Evolutionary conservation across 441 rosid species (phyloP).

Genomic region (Metrosideros polymorpha): DNA sequence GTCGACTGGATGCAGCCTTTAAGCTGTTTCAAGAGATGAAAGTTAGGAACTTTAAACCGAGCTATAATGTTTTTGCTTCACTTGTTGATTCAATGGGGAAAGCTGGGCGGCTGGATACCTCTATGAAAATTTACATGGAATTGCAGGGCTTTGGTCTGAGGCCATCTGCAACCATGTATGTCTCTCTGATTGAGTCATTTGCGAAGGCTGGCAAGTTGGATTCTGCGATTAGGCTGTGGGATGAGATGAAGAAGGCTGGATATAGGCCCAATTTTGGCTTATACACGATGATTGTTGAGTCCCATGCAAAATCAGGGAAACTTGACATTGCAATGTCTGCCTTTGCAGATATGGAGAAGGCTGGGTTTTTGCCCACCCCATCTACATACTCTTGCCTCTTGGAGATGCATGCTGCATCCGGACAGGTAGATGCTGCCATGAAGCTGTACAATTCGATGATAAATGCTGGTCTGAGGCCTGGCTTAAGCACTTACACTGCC

Average conservation of each 20-base stretch:
- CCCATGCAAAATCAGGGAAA: constrained; percentile 97
- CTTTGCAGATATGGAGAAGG: constrained; percentile 84
- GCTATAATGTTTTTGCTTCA: constrained; percentile 53
- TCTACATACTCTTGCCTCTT: constrained; percentile 88
- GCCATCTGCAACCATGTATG: constrained; percentile 79
- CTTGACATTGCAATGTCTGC: constrained; percentile 82
- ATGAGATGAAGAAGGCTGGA: constrained; percentile 80
- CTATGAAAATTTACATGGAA: constrained; percentile 88
- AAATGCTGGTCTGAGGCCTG: constrained; percentile 83
- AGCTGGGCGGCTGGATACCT: constrained; percentile 86
- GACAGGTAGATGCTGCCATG: constrained; percentile 91
- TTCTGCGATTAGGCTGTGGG: constrained; percentile 80
- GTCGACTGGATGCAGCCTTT: constrained; percentile 85
- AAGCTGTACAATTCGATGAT: constrained; percentile 90
- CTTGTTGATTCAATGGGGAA: constrained; percentile 96
- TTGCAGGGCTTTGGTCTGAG: constrained; percentile 69
- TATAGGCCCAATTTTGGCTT: constrained; percentile 87
- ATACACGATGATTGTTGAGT: constrained; percentile 74
- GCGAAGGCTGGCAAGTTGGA: constrained; percentile 93
- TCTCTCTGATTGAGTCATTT: constrained; percentile 79
- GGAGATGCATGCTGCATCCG: constrained; percentile 90
- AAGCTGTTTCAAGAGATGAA: constrained; percentile 97
- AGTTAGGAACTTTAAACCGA: constrained; percentile 54
- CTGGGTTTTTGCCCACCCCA: constrained; percentile 89
- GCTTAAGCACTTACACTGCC: constrained; percentile 72